Evolutionary conservation across 169 alveolate genomes (phyloP).

Genomic region (Cryptosporidium sp.): DNA sequence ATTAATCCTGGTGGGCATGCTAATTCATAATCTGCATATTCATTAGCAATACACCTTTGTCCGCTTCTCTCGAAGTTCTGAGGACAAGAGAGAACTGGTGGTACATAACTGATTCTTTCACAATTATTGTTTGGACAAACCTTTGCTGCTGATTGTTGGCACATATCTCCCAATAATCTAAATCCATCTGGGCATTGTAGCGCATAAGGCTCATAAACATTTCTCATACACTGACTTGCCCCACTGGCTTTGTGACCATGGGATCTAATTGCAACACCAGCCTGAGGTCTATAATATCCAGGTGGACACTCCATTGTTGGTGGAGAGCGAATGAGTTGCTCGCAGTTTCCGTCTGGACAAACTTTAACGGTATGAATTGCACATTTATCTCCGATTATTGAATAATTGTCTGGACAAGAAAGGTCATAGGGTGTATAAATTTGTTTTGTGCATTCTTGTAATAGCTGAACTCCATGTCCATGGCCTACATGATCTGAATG

Average conservation of each 20-base stretch:
- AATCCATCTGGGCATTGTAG: constrained; percentile 75
- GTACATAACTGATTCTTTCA: constrained; percentile 61
- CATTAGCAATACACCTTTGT: constrained; percentile 72
- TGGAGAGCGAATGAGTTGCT: constrained; percentile 63
- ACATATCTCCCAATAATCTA: constrained; percentile 71
- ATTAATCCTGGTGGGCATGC: constrained; percentile 75
- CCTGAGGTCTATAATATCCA: constrained; percentile 72
- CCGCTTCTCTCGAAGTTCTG: constrained; percentile 70
- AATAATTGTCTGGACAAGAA: constrained; percentile 69
- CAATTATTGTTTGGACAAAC: constrained; percentile 74
- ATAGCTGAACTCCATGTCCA: constrained; percentile 10
- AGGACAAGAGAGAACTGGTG: constrained; percentile 72
- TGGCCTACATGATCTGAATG: constrained; percentile 12
- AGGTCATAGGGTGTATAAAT: constrained; percentile 72
- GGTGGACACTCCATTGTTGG: constrained; percentile 77
- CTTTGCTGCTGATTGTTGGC: constrained; percentile 70
- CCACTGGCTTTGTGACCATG: constrained; percentile 76
- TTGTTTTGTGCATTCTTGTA: constrained; percentile 64
- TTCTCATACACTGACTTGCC: constrained; percentile 68
- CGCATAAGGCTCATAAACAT: constrained; percentile 69
- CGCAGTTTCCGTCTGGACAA: constrained; percentile 75
- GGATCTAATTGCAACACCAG: constrained; percentile 69
- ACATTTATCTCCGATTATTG: constrained; percentile 71
- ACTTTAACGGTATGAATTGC: constrained; percentile 68
- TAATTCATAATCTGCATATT: constrained; percentile 70